Evolutionary conservation across 306 rosid genomes (phyloP).

Genomic region (Lathyrus aphaca): DNA sequence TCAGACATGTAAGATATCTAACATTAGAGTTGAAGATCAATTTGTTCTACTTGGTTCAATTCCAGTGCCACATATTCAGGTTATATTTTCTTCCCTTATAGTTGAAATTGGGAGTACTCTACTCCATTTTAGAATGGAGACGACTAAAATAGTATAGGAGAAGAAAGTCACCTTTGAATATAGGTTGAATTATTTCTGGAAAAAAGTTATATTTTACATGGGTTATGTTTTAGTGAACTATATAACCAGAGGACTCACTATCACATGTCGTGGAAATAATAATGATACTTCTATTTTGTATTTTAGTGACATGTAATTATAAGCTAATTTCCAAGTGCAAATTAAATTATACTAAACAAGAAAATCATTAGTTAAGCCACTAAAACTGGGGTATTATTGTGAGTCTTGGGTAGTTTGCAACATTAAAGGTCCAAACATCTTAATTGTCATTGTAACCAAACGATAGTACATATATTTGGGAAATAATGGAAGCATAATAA

Average conservation of each 20-base stretch:
- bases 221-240: slow-evolving; percentile 25
- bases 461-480: background rate
- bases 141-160: slow-evolving; percentile 13
- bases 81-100: slow-evolving; percentile 40
- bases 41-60: slow-evolving; percentile 93
- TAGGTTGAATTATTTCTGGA: no score
- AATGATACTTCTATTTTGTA: slow-evolving; percentile 1
- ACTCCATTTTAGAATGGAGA: slow-evolving; percentile 30
- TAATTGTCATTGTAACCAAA: background rate
- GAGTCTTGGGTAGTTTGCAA: background rate
- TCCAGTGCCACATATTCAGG: slow-evolving; percentile 93
- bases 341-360: slow-evolving; percentile 6
- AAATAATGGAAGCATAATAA: slow-evolving; percentile 9
- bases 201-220: background rate
- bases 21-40: slow-evolving; percentile 93
- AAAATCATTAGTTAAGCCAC: background rate
- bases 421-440: slow-evolving; percentile 8
- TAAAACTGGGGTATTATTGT: background rate
- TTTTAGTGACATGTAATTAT: slow-evolving; percentile 2
- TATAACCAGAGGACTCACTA: background rate
- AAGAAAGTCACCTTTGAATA: no score
- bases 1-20: slow-evolving; percentile 84
- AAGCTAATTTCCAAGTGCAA: slow-evolving; percentile 15
- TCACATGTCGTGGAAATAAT: slow-evolving; percentile 5
- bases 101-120: slow-evolving; percentile 29